These are phyloP conservation scores for Arxiozyma bovina DNA, from an alignment of 1,139 yeast genomes.

Conservation along the genomic window DNA sequence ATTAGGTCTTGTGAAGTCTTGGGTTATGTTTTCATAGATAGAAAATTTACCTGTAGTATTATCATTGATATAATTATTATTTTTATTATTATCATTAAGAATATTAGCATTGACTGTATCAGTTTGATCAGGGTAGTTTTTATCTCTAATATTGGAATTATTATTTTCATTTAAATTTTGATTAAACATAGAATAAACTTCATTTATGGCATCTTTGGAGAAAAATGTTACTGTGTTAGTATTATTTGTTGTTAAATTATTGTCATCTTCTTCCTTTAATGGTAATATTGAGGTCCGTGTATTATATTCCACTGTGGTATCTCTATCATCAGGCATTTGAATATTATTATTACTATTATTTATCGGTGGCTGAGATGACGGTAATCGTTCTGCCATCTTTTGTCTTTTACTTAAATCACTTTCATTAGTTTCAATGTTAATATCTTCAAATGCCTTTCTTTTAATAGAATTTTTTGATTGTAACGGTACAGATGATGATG, in stretches of 20 bases:
- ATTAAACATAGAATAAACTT: conserved; percentile 69
- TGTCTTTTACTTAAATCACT: conserved; percentile 5
- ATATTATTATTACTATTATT: background rate
- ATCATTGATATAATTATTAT: conserved; percentile 17
- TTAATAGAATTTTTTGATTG: background rate
- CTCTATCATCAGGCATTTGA: conserved; percentile 1
- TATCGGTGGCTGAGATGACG: conserved; percentile 4
- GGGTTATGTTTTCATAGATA: conserved; percentile 33
- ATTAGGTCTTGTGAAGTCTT: conserved; percentile 31
- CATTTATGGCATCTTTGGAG: conserved; percentile 69
- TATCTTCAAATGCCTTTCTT: background rate
- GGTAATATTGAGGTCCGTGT: conserved; percentile 26
- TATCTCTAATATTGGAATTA: conserved; percentile 21
- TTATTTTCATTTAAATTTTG: conserved; percentile 31
- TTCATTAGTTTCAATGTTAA: background rate
- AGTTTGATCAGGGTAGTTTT: conserved; percentile 11
- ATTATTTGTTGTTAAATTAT: conserved; percentile 8
- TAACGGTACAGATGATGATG: background rate
- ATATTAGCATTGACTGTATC: conserved; percentile 7
- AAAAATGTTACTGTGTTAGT: conserved; percentile 61
- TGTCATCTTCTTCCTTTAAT: conserved; percentile 18
- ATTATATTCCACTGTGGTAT: conserved; percentile 1
- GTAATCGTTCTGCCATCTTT: conserved; percentile 3
- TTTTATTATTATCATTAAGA: conserved; percentile 9
- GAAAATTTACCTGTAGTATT: conserved; percentile 27